Evolutionary conservation across 2,329 filamentous ascomycete species (phyloP).

Genomic region (Pyricularia sp.): DNA sequence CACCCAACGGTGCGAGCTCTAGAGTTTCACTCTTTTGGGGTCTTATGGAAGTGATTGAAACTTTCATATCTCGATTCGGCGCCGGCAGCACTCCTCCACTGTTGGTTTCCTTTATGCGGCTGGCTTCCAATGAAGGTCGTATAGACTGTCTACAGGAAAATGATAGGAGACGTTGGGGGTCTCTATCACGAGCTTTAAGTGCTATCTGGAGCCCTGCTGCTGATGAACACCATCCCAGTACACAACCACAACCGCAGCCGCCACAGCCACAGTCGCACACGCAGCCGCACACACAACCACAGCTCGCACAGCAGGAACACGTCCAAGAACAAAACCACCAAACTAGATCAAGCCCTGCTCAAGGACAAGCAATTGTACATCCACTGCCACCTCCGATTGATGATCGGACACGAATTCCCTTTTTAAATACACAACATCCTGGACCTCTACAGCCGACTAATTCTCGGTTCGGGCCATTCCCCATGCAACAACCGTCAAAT

Average conservation of each 20-base stretch:
- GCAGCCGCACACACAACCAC: no score
- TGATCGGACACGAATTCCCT: neutral
- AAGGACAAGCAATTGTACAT: neutral
- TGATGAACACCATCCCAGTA: no score
- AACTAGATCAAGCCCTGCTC: neutral
- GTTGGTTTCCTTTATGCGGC: slow-evolving; percentile 12
- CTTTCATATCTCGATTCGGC: slow-evolving; percentile 12
- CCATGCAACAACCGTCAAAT: neutral
- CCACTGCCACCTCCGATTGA: neutral
- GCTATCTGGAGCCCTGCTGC: neutral
- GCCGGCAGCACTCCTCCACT: slow-evolving; percentile 13
- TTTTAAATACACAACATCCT: neutral
- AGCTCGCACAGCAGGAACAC: neutral
- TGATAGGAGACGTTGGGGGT: slow-evolving; percentile 5
- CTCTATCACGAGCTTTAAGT: neutral
- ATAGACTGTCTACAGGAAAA: slow-evolving; percentile 8
- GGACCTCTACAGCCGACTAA: neutral
- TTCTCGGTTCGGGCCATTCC: neutral
- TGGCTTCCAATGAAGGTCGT: slow-evolving; percentile 9
- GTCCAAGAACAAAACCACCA: neutral
- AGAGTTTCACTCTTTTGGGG: neutral
- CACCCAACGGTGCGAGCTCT: neutral
- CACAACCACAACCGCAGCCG: neutral
- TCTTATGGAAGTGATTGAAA: slow-evolving; percentile 4
- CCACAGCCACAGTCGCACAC: no score